These are phyloP conservation scores for Tuber aestivum DNA, from an alignment of 495 filamentous ascomycete species.

Conservation along the genomic window DNA sequence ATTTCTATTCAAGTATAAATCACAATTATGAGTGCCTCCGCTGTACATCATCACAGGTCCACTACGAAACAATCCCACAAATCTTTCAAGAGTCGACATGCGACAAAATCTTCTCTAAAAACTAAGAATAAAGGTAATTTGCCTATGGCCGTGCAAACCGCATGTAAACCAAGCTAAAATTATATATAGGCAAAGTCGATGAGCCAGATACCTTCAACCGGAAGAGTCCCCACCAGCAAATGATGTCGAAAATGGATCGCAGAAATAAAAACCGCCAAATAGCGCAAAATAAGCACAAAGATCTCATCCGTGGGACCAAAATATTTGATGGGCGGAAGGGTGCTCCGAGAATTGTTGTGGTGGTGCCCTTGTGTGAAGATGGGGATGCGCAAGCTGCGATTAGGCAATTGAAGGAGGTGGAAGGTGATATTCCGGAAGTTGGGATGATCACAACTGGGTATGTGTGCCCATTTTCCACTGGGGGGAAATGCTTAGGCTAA, in stretches of 20 bases:
- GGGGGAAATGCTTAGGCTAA: slow-evolving; percentile 1
- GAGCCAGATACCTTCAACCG: slow-evolving; percentile 53
- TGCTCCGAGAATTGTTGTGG: slow-evolving; percentile 83
- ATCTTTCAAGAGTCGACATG: slow-evolving; percentile 81
- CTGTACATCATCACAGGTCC: slow-evolving; percentile 73
- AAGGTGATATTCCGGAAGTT: slow-evolving; percentile 57
- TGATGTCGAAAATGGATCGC: slow-evolving; percentile 94
- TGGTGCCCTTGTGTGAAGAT: slow-evolving; percentile 74
- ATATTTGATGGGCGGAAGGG: slow-evolving; percentile 79
- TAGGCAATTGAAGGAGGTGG: slow-evolving; percentile 66
- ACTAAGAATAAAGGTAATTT: slow-evolving; percentile 70
- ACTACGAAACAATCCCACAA: slow-evolving; percentile 84
- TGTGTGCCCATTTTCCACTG: background rate
- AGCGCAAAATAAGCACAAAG: slow-evolving; percentile 70
- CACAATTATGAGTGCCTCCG: slow-evolving; percentile 23
- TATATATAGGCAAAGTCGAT: slow-evolving; percentile 35
- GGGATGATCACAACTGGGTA: slow-evolving; percentile 54
- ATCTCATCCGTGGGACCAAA: slow-evolving; percentile 65
- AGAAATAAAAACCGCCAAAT: slow-evolving; percentile 87
- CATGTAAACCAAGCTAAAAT: slow-evolving; percentile 43
- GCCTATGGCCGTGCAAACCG: background rate
- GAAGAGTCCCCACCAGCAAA: slow-evolving; percentile 87
- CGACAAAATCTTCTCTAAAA: slow-evolving; percentile 78
- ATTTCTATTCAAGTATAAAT: background rate
- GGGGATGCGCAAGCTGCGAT: slow-evolving; percentile 63